A percentile compares a stretch with the other conserved stretches of the same genome.
phyloP scores from a whole-genome alignment of 345 rosid genomes.

The Eucalyptus pauciflora region DNA sequence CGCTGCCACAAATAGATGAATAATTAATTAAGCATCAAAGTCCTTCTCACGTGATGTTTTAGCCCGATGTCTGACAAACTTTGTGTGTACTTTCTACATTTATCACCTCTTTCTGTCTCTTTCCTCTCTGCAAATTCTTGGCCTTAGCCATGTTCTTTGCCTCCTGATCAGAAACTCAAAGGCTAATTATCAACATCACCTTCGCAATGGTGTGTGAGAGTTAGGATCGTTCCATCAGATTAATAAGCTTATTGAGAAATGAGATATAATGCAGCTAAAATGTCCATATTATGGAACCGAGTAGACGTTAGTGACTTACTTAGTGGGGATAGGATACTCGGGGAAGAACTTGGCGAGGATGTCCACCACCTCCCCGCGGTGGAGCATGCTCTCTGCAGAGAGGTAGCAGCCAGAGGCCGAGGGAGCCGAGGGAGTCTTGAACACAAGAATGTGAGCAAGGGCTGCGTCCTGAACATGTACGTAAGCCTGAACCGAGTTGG shows the following conservation, averaged over 20 bases:
- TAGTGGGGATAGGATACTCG: conserved; percentile 74
- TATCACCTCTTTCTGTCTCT: neutral
- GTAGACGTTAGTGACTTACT: conserved; percentile 29
- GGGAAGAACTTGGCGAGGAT: conserved; percentile 81
- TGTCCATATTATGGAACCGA: neutral
- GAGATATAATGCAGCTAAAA: conserved; percentile 10
- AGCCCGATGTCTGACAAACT: neutral
- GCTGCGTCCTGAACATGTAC: conserved; percentile 81
- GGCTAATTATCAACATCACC: neutral
- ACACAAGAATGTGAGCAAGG: conserved; percentile 62
- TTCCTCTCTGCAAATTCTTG: neutral
- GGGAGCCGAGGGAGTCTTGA: conserved; percentile 56
- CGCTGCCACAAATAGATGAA: neutral
- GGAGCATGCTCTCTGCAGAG: conserved; percentile 74
- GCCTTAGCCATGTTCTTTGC: neutral
- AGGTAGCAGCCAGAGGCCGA: conserved; percentile 79
- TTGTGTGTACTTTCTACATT: neutral
- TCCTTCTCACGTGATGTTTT: neutral
- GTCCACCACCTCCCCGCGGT: conserved; percentile 81
- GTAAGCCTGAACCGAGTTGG: conserved; percentile 69
- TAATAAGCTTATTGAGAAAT: neutral
- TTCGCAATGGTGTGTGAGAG: neutral
- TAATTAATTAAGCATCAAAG: neutral
- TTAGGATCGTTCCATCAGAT: neutral
- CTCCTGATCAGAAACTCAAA: neutral